These are phyloP conservation scores for Pseudocercospora eumusae DNA, from an alignment of 2,329 filamentous ascomycete species.

Conservation along the genomic window DNA sequence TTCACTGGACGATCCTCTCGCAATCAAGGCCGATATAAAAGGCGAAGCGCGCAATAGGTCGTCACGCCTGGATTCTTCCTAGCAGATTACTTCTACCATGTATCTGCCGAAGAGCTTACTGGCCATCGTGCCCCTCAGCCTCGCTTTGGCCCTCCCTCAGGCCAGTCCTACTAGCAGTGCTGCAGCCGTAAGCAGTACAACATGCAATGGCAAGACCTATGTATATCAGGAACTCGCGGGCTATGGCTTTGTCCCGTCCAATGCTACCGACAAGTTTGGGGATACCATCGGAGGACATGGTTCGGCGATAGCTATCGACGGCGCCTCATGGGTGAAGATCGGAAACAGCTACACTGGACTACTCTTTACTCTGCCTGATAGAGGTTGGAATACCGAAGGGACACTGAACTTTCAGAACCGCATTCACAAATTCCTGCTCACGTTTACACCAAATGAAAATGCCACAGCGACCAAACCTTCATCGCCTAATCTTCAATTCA, in stretches of 20 bases:
- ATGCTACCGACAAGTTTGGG: conserved; percentile 65
- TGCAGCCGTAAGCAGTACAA: conserved; percentile 49
- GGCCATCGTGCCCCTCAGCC: conserved; percentile 15
- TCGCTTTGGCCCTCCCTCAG: conserved; percentile 4
- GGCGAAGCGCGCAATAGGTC: background rate
- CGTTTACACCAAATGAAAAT: conserved; percentile 55
- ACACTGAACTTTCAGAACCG: conserved; percentile 68
- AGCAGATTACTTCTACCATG: conserved; percentile 9
- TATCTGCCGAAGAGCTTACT: conserved; percentile 8
- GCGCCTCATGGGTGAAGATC: conserved; percentile 59
- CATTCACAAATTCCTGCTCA: conserved; percentile 67
- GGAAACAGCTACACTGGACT: conserved; percentile 60
- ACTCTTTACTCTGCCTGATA: conserved; percentile 60
- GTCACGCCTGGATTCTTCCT: background rate
- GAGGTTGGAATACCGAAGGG: conserved; percentile 71
- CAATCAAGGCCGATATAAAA: background rate
- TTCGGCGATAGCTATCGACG: conserved; percentile 64
- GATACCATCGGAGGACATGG: conserved; percentile 70
- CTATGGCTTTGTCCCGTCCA: conserved; percentile 61
- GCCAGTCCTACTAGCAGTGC: background rate
- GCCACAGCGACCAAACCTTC: conserved; percentile 58
- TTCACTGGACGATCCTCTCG: too few species aligned
- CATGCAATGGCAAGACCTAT: conserved; percentile 63
- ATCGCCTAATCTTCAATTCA: conserved; percentile 61
- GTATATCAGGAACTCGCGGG: conserved; percentile 68